Conservation (phyloP, 441 rosid genomes). For the Pelargonium myrrhifolium region DNA sequence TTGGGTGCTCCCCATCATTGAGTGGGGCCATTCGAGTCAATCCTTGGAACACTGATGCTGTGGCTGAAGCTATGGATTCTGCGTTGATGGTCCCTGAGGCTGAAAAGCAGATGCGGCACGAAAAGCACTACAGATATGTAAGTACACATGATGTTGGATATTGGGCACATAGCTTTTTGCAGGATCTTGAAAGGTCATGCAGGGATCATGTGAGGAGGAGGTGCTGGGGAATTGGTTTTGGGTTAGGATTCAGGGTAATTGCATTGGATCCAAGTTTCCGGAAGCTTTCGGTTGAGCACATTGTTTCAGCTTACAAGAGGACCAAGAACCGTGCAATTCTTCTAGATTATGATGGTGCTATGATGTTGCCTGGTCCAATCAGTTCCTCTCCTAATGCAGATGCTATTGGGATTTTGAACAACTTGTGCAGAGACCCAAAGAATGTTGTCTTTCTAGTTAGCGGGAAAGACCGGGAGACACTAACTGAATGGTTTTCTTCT, state of each 20-base stretch:
- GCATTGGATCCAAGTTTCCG: constrained; percentile 79
- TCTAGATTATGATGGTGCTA: constrained; percentile 77
- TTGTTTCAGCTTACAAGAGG: constrained; percentile 78
- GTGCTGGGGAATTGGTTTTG: constrained; percentile 90
- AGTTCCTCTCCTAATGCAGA: constrained; percentile 40
- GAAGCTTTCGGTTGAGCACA: constrained; percentile 72
- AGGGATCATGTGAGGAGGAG: constrained; percentile 64
- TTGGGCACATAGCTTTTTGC: constrained; percentile 84
- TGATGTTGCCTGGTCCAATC: constrained; percentile 49
- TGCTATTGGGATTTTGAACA: constrained; percentile 53
- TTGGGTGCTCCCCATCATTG: constrained; percentile 82
- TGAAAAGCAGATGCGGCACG: constrained; percentile 79
- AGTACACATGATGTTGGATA: constrained; percentile 85
- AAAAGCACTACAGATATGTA: constrained; percentile 77
- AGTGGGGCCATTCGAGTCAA: constrained; percentile 85
- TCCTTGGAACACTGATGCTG: constrained; percentile 85
- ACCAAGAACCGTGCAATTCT: constrained; percentile 68
- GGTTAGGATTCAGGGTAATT: constrained; percentile 76
- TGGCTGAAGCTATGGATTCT: constrained; percentile 73
- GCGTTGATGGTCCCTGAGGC: constrained; percentile 49
- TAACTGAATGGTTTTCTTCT: constrained; percentile 61
- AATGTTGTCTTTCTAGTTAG: constrained; percentile 82
- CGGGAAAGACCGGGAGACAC: constrained; percentile 55
- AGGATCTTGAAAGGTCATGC: constrained; percentile 83
- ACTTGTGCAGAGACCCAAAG: constrained; percentile 55